These are phyloP conservation scores for Aspergillus latus DNA, from an alignment of 2,329 filamentous ascomycete genomes.

Conservation along the genomic window DNA sequence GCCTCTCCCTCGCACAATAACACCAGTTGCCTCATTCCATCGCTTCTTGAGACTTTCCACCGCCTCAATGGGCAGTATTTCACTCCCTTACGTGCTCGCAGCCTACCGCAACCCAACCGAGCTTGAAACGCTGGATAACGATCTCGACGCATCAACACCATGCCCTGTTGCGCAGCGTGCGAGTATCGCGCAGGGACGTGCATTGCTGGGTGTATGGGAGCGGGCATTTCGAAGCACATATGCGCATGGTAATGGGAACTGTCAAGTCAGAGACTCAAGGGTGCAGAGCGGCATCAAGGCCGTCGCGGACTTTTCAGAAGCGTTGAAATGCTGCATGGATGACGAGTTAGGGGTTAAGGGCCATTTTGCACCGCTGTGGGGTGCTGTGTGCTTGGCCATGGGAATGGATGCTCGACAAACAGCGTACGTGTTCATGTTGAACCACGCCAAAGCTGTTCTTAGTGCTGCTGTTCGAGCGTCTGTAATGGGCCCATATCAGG, in stretches of 20 bases:
- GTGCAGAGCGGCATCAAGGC: conserved; percentile 24
- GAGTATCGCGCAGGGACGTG: conserved; percentile 60
- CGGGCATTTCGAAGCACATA: conserved; percentile 48
- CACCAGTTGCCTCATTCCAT: conserved; percentile 48
- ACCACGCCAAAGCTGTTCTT: conserved; percentile 63
- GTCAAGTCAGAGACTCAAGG: conserved; percentile 18
- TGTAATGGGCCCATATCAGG: conserved; percentile 66
- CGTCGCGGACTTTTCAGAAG: conserved; percentile 40
- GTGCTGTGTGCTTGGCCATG: conserved; percentile 55
- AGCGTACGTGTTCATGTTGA: conserved; percentile 63
- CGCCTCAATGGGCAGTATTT: conserved; percentile 57
- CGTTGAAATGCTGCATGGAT: conserved; percentile 36
- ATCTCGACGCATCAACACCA: conserved; percentile 62
- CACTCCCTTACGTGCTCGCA: conserved; percentile 60
- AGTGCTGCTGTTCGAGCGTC: conserved; percentile 63
- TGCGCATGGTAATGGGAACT: conserved; percentile 14
- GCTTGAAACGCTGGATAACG: conserved; percentile 59
- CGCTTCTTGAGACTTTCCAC: conserved; percentile 59
- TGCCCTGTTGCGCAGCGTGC: conserved; percentile 63
- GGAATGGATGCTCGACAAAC: conserved; percentile 53
- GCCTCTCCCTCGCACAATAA: conserved; percentile 32
- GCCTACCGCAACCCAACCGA: conserved; percentile 52
- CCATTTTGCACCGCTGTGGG: conserved; percentile 63
- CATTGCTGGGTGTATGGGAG: conserved; percentile 62
- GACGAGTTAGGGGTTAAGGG: conserved; percentile 44